These are phyloP conservation scores for Monosporascus sp. DNA, from an alignment of 2,329 filamentous ascomycete genomes.

Conservation along the genomic window DNA sequence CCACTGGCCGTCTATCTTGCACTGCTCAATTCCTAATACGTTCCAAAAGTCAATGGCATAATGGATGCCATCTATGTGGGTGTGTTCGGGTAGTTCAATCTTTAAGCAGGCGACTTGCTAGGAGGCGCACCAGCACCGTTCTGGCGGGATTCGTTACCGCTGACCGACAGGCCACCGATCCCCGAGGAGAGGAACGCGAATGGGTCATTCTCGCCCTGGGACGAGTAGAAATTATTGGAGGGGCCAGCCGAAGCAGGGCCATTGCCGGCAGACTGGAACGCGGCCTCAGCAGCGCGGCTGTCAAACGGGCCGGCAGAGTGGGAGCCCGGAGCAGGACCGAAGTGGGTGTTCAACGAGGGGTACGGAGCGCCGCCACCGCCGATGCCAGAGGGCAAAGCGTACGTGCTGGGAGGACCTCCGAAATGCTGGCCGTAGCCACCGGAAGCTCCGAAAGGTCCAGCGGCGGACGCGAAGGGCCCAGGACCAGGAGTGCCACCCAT, in stretches of 20 bases:
- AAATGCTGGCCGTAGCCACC: slow-evolving; percentile 74
- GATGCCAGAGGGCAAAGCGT: slow-evolving; percentile 80
- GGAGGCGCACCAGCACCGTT: slow-evolving; percentile 53
- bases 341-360: slow-evolving; percentile 77
- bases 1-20: slow-evolving; percentile 36
- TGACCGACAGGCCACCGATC: slow-evolving; percentile 68
- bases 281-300: slow-evolving; percentile 87
- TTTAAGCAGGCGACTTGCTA: slow-evolving; percentile 56
- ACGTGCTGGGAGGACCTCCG: slow-evolving; percentile 81
- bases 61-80: slow-evolving; percentile 7
- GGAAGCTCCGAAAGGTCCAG: slow-evolving; percentile 61
- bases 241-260: slow-evolving; percentile 72
- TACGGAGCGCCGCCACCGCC: slow-evolving; percentile 75
- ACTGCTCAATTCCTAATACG: slow-evolving; percentile 34
- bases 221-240: slow-evolving; percentile 69
- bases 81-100: slow-evolving; percentile 9
- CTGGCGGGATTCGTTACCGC: slow-evolving; percentile 58
- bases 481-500: slow-evolving; percentile 80
- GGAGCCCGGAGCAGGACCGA: slow-evolving; percentile 68
- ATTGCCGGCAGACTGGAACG: slow-evolving; percentile 85
- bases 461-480: slow-evolving; percentile 66
- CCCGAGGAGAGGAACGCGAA: slow-evolving; percentile 75
- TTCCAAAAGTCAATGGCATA: slow-evolving; percentile 21
- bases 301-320: slow-evolving; percentile 86
- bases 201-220: slow-evolving; percentile 63